These are phyloP conservation scores for Scedosporium boydii DNA, from an alignment of 2,329 filamentous ascomycete species.

Conservation along the genomic window DNA sequence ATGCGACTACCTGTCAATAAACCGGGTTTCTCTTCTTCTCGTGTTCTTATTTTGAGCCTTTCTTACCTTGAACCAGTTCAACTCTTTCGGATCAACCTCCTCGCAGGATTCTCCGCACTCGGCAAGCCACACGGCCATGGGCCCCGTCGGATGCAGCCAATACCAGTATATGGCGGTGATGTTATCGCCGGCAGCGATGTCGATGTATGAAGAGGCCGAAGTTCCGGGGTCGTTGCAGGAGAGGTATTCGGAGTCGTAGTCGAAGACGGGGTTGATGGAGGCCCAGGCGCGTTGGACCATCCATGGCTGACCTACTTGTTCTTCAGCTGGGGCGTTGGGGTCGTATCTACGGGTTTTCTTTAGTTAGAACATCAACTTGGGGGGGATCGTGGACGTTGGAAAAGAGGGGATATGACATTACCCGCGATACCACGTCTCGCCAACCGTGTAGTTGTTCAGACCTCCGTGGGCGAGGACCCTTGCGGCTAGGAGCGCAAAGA, in stretches of 20 bases:
- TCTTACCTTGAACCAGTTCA: constrained; percentile 24
- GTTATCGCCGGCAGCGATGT: constrained; percentile 34
- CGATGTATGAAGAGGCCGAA: constrained; percentile 26
- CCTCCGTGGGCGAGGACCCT: constrained; percentile 2
- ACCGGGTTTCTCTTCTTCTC: background rate
- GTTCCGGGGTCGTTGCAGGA: constrained; percentile 35
- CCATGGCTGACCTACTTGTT: constrained; percentile 1
- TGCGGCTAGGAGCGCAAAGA: background rate
- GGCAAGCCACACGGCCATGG: constrained; percentile 43
- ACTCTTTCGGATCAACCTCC: constrained; percentile 20
- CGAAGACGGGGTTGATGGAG: constrained; percentile 34
- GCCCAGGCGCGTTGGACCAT: constrained; percentile 10
- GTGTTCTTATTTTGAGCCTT: background rate
- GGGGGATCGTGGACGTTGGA: too few relatives aligned
- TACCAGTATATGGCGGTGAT: constrained; percentile 39
- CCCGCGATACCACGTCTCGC: constrained; percentile 7
- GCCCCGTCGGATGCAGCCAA: constrained; percentile 40
- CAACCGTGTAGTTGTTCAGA: constrained; percentile 5
- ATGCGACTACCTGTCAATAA: background rate
- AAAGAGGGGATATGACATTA: background rate
- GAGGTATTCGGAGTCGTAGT: constrained; percentile 28
- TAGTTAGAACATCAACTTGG: background rate
- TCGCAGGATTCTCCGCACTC: constrained; percentile 28
- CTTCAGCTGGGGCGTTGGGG: background rate
- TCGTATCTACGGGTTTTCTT: background rate